Base-by-base conservation (phyloP, 306 rosid species). In the Prinsepia uniflora region DNA sequence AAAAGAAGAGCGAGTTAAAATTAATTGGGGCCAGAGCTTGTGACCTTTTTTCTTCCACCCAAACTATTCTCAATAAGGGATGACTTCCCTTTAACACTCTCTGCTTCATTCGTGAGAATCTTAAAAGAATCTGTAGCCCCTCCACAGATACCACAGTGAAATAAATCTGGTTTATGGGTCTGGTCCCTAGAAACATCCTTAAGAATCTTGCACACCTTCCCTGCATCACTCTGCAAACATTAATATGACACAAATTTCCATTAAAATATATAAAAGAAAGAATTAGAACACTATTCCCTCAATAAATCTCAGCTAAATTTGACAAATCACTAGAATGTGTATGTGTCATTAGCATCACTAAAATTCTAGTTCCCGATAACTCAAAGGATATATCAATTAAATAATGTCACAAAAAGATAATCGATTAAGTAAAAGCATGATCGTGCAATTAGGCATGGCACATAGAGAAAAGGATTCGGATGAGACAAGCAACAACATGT, bases 191-290 rank as follows among this genome's bases (percentile, higher is more conserved):
- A 70, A 84, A 66, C 71, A 73, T 67, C 79, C 85, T 65, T 80
- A 43, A 94, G 65, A 54, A 84, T 74, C 84, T 78, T 84, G 78
- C 76, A 83, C 94, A 86, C 65, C 82, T 78, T 86, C 83, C 83
- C 91, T 44, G 96, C 96, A 77, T 94, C 90, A 39, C 72, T 81
- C 99, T 94, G 81, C 72, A 65, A 72, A 77, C n/a, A 34, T 40
- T 11, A 67, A 68, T 69, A 63, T 8, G 60, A 59, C 14, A 63
- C 62, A n/a, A 49, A 71, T 58, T 57, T 53, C 17, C 50, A 49
- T 68, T 39, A 39, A 43, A 54, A 24, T 18, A 30, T 34, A 45
- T 45, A 1, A 30, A 3, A 1, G 36, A 30, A 30, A 30, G 36
- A 30, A 30, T 30, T 30, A 30, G 36, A 3, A 30, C 36, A 30